A percentile compares a stretch with the other conserved stretches of the same genome.
Evolutionary conservation across 140 eudicot genomes (phyloP).

Genomic region (Ambrosia hybrid): DNA sequence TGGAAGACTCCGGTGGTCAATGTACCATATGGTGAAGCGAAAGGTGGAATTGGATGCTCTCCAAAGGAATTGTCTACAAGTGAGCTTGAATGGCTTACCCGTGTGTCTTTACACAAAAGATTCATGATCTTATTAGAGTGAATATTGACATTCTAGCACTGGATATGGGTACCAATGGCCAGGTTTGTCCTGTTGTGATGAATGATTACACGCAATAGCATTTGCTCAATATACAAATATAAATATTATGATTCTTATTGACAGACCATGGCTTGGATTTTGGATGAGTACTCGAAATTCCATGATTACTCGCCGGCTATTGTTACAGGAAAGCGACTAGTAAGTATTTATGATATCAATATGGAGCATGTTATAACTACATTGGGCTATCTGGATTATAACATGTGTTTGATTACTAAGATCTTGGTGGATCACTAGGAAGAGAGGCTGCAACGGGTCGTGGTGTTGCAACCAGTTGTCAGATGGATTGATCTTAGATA

Average conservation of each 20-base stretch:
- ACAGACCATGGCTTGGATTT: slow-evolving; percentile 95
- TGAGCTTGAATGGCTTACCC: slow-evolving; percentile 89
- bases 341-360: slow-evolving; percentile 34
- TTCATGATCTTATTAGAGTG: slow-evolving; percentile 77
- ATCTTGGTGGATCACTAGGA: slow-evolving; percentile 80
- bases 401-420: slow-evolving; percentile 37
- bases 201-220: too few species aligned
- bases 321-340: slow-evolving; percentile 84
- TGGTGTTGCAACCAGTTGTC: too few species aligned
- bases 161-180: slow-evolving; percentile 88
- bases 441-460: slow-evolving; percentile 89
- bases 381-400: background rate
- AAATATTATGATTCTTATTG: background rate
- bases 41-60: slow-evolving; percentile 77
- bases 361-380: background rate
- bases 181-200: slow-evolving; percentile 33
- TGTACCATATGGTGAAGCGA: slow-evolving; percentile 89
- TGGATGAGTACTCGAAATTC: slow-evolving; percentile 85
- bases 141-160: slow-evolving; percentile 85
- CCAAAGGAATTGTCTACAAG: slow-evolving; percentile 51
- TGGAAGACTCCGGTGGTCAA: slow-evolving; percentile 88
- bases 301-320: slow-evolving; percentile 77
- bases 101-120: slow-evolving; percentile 83
- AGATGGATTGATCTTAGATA: too few species aligned
- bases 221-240: too few species aligned